phyloP scores from a whole-genome alignment of 371 early-diverging fungal species.

The Zychaea mexicana region DNA sequence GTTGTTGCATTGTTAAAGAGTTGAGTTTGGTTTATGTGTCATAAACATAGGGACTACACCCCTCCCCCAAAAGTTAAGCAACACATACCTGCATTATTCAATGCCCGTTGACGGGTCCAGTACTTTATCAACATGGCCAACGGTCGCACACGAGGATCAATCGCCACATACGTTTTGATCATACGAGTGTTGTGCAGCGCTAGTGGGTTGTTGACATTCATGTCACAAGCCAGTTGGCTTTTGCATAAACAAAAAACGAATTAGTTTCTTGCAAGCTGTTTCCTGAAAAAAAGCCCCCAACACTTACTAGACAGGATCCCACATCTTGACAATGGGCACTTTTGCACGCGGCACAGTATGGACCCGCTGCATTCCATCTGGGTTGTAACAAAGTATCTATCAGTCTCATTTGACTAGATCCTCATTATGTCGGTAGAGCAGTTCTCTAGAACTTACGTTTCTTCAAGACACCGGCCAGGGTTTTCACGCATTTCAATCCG shows the following conservation, averaged over 20 bases:
- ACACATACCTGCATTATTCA: slow-evolving; percentile 70
- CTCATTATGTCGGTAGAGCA: no score
- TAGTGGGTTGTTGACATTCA: slow-evolving; percentile 82
- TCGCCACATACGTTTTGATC: slow-evolving; percentile 74
- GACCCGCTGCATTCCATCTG: slow-evolving; percentile 61
- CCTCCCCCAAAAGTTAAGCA: no score
- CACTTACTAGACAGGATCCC: slow-evolving; percentile 65
- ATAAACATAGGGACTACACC: no score
- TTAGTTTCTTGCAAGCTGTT: not conserved
- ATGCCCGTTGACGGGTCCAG: slow-evolving; percentile 75
- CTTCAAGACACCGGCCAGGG: slow-evolving; percentile 39
- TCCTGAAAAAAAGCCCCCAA: not conserved
- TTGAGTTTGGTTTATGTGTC: no score
- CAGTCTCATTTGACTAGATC: no score
- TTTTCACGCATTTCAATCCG: slow-evolving; percentile 47
- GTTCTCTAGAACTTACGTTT: slow-evolving; percentile 41
- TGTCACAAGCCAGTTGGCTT: slow-evolving; percentile 74
- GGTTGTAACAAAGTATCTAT: slow-evolving; percentile 5
- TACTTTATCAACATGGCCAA: slow-evolving; percentile 79
- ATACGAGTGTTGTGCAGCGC: slow-evolving; percentile 80
- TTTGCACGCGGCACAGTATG: slow-evolving; percentile 61
- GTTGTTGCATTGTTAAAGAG: not conserved
- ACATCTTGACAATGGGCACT: slow-evolving; percentile 66
- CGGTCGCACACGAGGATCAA: slow-evolving; percentile 81
- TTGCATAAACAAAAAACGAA: not conserved